A percentile compares a stretch with the other conserved stretches of the same genome.
These are phyloP conservation scores for Suaeda aralocaspica DNA, from an alignment of 148 eudicot genomes.

Conservation along the genomic window DNA sequence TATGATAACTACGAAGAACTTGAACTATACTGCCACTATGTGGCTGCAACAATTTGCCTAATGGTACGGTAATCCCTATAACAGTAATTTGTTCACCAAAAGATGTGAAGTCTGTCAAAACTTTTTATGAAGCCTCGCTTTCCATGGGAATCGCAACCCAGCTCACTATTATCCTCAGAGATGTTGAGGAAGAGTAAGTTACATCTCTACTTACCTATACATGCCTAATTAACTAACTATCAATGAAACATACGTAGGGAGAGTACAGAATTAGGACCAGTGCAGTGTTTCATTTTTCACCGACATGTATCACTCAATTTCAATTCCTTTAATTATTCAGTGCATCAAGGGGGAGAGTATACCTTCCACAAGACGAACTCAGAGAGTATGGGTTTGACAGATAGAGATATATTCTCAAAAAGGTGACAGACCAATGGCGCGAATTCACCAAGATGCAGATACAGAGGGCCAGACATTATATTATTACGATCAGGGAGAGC, in stretches of 20 bases:
- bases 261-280: no score
- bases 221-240: no score
- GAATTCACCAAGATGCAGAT: constrained; percentile 59
- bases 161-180: constrained; percentile 63
- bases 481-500: constrained; percentile 45
- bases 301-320: no score
- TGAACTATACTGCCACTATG: constrained; percentile 55
- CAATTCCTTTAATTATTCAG: no score
- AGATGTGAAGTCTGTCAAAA: constrained; percentile 27
- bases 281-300: no score
- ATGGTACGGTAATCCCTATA: constrained; percentile 59
- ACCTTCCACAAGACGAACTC: constrained; percentile 65
- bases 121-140: constrained; percentile 45
- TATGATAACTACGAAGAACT: constrained; percentile 57
- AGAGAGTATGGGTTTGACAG: constrained; percentile 40
- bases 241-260: no score
- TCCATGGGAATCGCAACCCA: constrained; percentile 53
- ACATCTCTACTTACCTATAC: no score
- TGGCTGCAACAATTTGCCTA: constrained; percentile 54
- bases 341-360: constrained; percentile 54
- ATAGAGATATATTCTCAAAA: constrained; percentile 49
- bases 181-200: constrained; percentile 69
- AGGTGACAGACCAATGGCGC: constrained; percentile 47
- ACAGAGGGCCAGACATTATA: constrained; percentile 43
- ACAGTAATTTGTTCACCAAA: constrained; percentile 52